Evolutionary conservation across 768 basidiomycete species (phyloP).

Genomic region (Lentinula guzmanii): DNA sequence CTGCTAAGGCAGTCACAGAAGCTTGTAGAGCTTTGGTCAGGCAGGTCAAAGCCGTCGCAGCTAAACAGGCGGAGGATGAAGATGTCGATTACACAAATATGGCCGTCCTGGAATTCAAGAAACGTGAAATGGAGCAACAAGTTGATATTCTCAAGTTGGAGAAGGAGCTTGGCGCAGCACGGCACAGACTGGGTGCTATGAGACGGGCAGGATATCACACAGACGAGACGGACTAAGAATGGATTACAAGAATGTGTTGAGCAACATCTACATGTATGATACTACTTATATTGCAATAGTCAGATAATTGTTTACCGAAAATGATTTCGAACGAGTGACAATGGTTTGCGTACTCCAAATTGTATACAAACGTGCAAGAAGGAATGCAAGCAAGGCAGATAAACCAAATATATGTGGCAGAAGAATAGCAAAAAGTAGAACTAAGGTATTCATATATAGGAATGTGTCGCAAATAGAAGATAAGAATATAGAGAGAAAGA

Average conservation of each 20-base stretch:
- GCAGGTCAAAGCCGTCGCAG: conserved; percentile 94
- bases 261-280: conserved; percentile 10
- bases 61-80: conserved; percentile 73
- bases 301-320: conserved; percentile 4
- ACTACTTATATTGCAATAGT: conserved; percentile 7
- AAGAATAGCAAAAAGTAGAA: not conserved
- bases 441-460: conserved; percentile 1
- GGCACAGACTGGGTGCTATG: conserved; percentile 79
- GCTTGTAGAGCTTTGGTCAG: conserved; percentile 95
- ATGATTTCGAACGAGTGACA: conserved; percentile 12
- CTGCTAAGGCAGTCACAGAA: conserved; percentile 95
- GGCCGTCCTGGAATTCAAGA: conserved; percentile 94
- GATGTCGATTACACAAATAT: conserved; percentile 88
- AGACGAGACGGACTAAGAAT: conserved; percentile 62
- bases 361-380: conserved; percentile 5
- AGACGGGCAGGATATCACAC: conserved; percentile 87
- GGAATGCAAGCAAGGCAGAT: conserved; percentile 2
- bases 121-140: conserved; percentile 97
- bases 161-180: conserved; percentile 87
- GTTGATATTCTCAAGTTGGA: conserved; percentile 97
- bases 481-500: not conserved
- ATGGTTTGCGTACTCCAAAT: conserved; percentile 7
- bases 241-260: conserved; percentile 5
- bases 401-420: conserved; percentile 3
- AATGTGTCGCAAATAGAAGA: conserved; percentile 1